Base-by-base conservation (phyloP, 208 protist genomes). In the Angomonas ambiguus region DNA sequence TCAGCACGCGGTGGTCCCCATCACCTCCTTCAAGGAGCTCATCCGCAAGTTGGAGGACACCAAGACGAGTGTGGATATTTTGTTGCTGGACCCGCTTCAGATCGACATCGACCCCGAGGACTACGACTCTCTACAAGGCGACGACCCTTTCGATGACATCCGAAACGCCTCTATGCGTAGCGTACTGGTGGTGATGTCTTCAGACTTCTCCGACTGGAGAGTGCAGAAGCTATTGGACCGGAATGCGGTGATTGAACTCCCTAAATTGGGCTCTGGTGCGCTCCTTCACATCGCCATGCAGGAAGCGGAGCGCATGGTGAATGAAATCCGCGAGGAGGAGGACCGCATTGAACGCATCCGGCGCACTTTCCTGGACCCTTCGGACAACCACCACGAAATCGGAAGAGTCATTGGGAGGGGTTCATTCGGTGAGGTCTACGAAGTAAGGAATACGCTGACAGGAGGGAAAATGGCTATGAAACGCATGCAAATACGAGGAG, bases 401-500 rank as follows among this genome's bases (percentile, higher is more conserved):
- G 79, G 73, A 28, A 67, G 68, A 28, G 51, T 90, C 22, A 70
- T 97, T 48, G 92, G 92, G 31, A 87, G 80, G 35, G 92, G 92
- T 56, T 63, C 82, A 41, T 97, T 94, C 65, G 92, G 92, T 53
- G 88, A 94, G 41, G 92, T 97, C 6, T 92, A 83, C 74, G 87
- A 94, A 65, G 92, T 93, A 5, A 77, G 87, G 67, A 87, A 97
- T 75, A 77, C 61, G 27, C 71, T 94, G 33, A 95, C 92, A 20
- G 85, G 84, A 16, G 92, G 89, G 3, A 87, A 82, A 66, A 84
- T 97, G 82, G 89, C 89, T 13, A 91, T 95, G 87, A 95, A 95
- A 75, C 80, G 72, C 22, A 84, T 95, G 83, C 73, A 74, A 53
- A 72, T 95, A 38, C 97, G 92, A 68, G 89, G 98, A 34, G 80